Percentiles rank a stretch among this genome's conserved stretches.
phyloP scores from a whole-genome alignment of 345 rosid species.

The Nasturtium officinale region DNA sequence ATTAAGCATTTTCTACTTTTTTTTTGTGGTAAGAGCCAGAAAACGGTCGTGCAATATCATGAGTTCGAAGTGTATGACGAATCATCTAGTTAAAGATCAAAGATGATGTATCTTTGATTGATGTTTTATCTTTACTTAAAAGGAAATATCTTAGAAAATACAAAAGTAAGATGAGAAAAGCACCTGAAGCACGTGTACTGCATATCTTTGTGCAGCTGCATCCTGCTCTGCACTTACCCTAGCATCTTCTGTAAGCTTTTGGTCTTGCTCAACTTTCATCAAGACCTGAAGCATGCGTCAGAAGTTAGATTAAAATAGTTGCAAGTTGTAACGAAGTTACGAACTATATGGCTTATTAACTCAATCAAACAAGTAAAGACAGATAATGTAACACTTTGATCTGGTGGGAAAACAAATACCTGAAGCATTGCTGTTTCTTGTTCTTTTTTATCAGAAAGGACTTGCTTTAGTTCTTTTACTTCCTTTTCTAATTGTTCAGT shows the following conservation, averaged over 20 bases:
- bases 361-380: too few species aligned
- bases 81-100: not conserved
- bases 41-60: not conserved
- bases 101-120: not conserved
- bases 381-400: too few species aligned
- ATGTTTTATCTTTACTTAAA: not conserved
- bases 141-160: not conserved
- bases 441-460: constrained; percentile 78
- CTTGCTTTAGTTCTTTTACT: constrained; percentile 54
- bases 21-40: not conserved
- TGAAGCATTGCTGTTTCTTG: constrained; percentile 81
- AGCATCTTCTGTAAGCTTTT: constrained; percentile 89
- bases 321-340: too few species aligned
- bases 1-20: not conserved
- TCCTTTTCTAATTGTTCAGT: constrained; percentile 79
- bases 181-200: constrained; percentile 74
- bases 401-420: too few species aligned
- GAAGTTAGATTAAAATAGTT: too few species aligned
- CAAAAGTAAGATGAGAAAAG: constrained; percentile 15
- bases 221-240: constrained; percentile 76
- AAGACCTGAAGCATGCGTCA: constrained; percentile 52
- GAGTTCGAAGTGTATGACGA: not conserved
- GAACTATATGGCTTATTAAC: too few species aligned
- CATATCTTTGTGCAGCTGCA: constrained; percentile 69
- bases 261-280: constrained; percentile 88